Evolutionary conservation across 306 rosid genomes (phyloP), one percentile per base, ranked within the genome.

Genomic region (Pyrus betulifolia): DNA sequence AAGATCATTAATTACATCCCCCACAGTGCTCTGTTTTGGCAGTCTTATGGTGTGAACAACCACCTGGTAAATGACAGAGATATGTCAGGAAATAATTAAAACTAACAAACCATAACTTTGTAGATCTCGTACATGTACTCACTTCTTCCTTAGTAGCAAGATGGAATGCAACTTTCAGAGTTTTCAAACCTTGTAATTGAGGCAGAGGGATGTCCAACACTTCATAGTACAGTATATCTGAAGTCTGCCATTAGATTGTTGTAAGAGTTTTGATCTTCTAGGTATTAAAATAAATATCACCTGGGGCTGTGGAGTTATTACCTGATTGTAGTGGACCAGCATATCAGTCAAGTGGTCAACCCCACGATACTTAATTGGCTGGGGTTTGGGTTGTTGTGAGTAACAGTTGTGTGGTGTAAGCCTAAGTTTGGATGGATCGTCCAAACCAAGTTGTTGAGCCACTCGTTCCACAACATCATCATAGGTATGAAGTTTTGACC

Each of bases 371-470:
- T 93, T 89, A 19, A 93, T 89, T 63, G 98, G 91, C 78, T 93
- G 98, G 22, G 97, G 98, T 77, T 89, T 93, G 38, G 98, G 98
- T 82, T 91, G 97, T 69, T 93, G 98, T 71, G 98, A 93, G 84
- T 93, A 93, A 79, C 95, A 93, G 82, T 91, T 91, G 78, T 93
- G 98, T 3, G 98, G 88, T 17, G 97, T 93, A 15, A 93, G 93
- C 83, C 98, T 91, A 51, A 93, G 75, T 84, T 89, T 91, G 77
- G 95, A 86, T 58, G 95, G 93, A 82, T 91, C 97, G 8, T 88
- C 95, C 87, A 89, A 80, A 69, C 95, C 90, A 81, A 93, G 93
- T 82, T 89, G 90, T 25, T 81, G 91, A 49, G 98, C 98, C 52
- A 93, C 85, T 84, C 83, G 86, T 79, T 91, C 95, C 71, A 91